Evolutionary conservation across 148 eudicot genomes (phyloP).

Genomic region (Camellia granthamiana): DNA sequence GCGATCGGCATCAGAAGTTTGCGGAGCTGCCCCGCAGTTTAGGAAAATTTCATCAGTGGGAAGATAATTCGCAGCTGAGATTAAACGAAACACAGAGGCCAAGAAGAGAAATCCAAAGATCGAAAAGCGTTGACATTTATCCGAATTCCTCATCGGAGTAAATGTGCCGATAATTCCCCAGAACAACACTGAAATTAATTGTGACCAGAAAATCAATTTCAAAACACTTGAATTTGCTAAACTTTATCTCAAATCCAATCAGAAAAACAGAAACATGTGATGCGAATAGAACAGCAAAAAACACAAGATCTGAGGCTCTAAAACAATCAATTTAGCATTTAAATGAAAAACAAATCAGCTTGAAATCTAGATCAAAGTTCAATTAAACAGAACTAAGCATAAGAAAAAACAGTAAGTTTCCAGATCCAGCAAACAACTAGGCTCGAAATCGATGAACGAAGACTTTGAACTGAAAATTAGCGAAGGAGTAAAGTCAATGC

Average conservation of each 20-base stretch:
- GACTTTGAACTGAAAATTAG: background rate
- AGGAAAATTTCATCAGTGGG: conserved; percentile 60
- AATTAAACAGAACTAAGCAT: background rate
- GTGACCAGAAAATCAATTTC: background rate
- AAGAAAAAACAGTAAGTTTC: background rate
- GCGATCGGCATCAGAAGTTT: conserved; percentile 59
- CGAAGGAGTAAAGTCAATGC: background rate
- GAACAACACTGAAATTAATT: conserved; percentile 5
- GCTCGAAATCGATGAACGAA: background rate
- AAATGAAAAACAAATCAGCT: background rate
- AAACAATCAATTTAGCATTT: background rate
- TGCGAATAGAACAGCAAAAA: background rate
- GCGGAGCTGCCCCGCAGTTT: conserved; percentile 63
- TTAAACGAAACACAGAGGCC: conserved; percentile 21
- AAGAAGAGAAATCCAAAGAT: conserved; percentile 28
- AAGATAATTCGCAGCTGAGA: conserved; percentile 51
- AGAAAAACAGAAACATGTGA: background rate
- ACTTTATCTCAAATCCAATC: background rate
- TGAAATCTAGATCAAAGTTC: background rate
- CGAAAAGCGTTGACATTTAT: conserved; percentile 16
- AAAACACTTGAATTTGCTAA: background rate
- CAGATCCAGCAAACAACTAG: background rate
- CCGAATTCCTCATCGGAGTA: conserved; percentile 41
- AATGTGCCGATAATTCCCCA: background rate
- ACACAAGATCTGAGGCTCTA: background rate